Percentiles rank a stretch among this genome's conserved stretches.
phyloP scores from a whole-genome alignment of 768 basidiomycete genomes.

The Amanita inopinata region DNA sequence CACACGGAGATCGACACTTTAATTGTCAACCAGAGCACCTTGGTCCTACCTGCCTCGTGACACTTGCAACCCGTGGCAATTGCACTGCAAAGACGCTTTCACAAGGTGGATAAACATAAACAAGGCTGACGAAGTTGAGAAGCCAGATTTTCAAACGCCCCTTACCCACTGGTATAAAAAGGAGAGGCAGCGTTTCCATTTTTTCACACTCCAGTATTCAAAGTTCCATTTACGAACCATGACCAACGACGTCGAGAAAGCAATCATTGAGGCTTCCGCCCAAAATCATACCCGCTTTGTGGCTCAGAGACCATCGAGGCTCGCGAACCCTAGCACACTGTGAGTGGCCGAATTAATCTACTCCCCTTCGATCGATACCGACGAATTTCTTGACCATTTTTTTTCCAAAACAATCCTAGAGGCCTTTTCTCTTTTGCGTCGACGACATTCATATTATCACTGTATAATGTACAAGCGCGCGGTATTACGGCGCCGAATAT shows the following conservation, averaged over 20 bases:
- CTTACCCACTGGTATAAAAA: not conserved
- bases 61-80: too few species aligned
- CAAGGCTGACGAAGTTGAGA: not conserved
- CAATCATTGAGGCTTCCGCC: not conserved
- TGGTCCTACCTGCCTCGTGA: too few species aligned
- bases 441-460: constrained; percentile 56
- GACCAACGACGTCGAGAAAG: constrained; percentile 2
- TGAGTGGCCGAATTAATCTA: constrained; percentile 20
- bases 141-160: not conserved
- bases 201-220: too few species aligned
- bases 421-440: constrained; percentile 59
- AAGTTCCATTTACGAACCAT: not conserved
- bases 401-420: constrained; percentile 22
- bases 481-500: constrained; percentile 38
- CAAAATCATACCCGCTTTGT: not conserved
- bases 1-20: too few species aligned
- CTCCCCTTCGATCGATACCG: too few species aligned
- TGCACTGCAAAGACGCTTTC: too few species aligned
- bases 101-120: not conserved
- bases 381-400: too few species aligned
- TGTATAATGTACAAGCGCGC: constrained; percentile 43
- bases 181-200: too few species aligned
- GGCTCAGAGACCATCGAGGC: constrained; percentile 10
- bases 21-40: too few species aligned
- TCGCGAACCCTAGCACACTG: constrained; percentile 45